phyloP scores from a whole-genome alignment of 768 basidiomycete genomes.

The Myochromella boudieri region DNA sequence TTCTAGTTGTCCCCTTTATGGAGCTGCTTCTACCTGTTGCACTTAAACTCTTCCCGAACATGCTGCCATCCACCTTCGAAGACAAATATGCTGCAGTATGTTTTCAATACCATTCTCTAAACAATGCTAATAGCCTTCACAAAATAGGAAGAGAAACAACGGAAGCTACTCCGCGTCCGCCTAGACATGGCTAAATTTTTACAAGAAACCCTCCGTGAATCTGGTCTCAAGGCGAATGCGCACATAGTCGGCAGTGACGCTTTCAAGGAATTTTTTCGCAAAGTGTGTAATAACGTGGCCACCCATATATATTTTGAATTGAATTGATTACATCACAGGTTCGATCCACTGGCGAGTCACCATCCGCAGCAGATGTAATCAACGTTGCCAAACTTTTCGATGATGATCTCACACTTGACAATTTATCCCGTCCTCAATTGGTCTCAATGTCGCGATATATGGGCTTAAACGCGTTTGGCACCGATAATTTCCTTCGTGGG shows the following conservation, averaged over 20 bases:
- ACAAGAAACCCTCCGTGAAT: slow-evolving; percentile 95
- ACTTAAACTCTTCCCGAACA: slow-evolving; percentile 95
- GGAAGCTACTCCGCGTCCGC: slow-evolving; percentile 90
- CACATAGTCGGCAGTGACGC: slow-evolving; percentile 94
- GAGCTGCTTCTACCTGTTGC: slow-evolving; percentile 94
- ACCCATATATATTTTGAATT: not conserved
- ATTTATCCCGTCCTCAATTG: slow-evolving; percentile 95
- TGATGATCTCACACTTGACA: slow-evolving; percentile 97
- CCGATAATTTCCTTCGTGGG: slow-evolving; percentile 96
- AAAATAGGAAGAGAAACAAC: slow-evolving; percentile 91
- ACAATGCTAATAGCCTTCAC: not conserved
- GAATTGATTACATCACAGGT: slow-evolving; percentile 43
- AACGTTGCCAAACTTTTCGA: slow-evolving; percentile 96
- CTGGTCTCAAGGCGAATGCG: slow-evolving; percentile 86
- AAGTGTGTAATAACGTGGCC: slow-evolving; percentile 49
- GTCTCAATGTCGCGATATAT: slow-evolving; percentile 98
- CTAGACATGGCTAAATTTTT: slow-evolving; percentile 99
- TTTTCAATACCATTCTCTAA: not conserved
- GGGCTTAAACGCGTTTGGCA: slow-evolving; percentile 97
- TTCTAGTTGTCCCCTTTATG: slow-evolving; percentile 97
- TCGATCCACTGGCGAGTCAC: slow-evolving; percentile 92
- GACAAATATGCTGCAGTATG: slow-evolving; percentile 90
- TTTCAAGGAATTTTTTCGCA: slow-evolving; percentile 99
- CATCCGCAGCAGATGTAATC: slow-evolving; percentile 85
- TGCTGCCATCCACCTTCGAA: slow-evolving; percentile 98